phyloP scores from a whole-genome alignment of 352 stramenopile genomes.

The Globisporangium alternatum region DNA sequence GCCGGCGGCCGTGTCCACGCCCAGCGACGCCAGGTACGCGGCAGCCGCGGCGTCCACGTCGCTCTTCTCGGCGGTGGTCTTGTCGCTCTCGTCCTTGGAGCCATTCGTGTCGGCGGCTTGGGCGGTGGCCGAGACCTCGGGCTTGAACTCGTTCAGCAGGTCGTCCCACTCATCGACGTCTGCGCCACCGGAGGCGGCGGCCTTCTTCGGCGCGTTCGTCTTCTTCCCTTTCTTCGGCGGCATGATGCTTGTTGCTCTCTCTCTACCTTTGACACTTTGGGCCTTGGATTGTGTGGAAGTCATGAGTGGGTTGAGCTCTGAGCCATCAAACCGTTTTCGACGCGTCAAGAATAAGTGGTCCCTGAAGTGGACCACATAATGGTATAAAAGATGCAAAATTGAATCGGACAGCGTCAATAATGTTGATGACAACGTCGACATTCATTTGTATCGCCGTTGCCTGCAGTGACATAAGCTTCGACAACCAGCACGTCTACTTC shows the following conservation, averaged over 20 bases:
- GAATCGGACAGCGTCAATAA: too few species aligned
- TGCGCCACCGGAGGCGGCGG: constrained; percentile 22
- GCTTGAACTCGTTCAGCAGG: constrained; percentile 69
- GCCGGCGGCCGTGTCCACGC: constrained; percentile 49
- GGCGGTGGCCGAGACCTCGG: constrained; percentile 18
- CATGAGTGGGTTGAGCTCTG: neutral
- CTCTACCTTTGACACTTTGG: too few species aligned
- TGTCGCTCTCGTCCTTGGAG: constrained; percentile 17
- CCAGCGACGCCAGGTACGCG: constrained; percentile 73
- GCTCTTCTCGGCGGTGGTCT: constrained; percentile 16
- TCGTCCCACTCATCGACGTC: constrained; percentile 79
- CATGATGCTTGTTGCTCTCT: constrained; percentile 22
- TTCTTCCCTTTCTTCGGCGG: constrained; percentile 83
- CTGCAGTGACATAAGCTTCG: constrained; percentile 70
- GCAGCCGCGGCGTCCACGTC: constrained; percentile 69
- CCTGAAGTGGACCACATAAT: too few species aligned
- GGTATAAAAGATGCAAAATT: too few species aligned
- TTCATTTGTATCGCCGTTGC: too few species aligned
- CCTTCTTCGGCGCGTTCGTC: constrained; percentile 56
- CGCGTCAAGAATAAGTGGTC: too few species aligned
- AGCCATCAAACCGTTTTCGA: neutral
- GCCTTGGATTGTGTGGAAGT: neutral
- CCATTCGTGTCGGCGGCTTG: neutral
- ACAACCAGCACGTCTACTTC: constrained; percentile 86
- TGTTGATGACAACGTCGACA: too few species aligned